Base-by-base conservation (phyloP, 352 stramenopile species). In the Phytophthora tentaculata region DNA sequence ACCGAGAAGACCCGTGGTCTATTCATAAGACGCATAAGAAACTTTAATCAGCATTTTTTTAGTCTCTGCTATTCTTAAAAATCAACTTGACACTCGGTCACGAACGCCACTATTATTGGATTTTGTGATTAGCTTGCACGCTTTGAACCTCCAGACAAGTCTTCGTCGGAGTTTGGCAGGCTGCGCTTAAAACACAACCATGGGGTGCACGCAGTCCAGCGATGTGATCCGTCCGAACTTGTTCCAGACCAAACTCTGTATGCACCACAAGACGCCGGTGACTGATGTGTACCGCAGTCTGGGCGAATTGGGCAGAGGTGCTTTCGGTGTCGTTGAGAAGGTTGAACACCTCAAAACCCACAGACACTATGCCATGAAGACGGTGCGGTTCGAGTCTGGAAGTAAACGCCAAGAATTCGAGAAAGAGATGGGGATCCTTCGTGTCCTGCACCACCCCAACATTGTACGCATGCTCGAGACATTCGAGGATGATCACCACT, bases 391-490 rank as follows among this genome's bases (percentile, higher is more conserved):
- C 41, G 68, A 65, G 3, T 86, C 76, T 1, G 83, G 77, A 26
- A 83, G 74, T 52, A 86, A 94, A 54, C 77, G 84, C 3, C 73
- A 77, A 56, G 86, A 90, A 53, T 90, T 94, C 53, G 83, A 90
- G 57, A 87, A 83, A 28, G 86, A 95, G 66, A 95, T 93, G 49
- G 76, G 90, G 56, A 86, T 95, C 28, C 55, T 92, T 22, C 73
- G 85, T 17, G 86, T 87, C 1, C 53, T 95, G 49, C 86, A 95
- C 58, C 86, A 95, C 56, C 83, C 85, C 19, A 91, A 88, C 54
- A 93, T 95, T 41, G 86, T 95, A 58, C 79, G 79, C 17, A 90
- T 95, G 78, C 48, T 93, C 6, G 86, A 95, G 59, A 95, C 86
- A 1, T 95, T 83, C 37, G 85, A 95, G 64, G 82, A 90, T 35